Evolutionary conservation across 2,329 filamentous ascomycete species (phyloP).

Genomic region (Penicillium sp.): DNA sequence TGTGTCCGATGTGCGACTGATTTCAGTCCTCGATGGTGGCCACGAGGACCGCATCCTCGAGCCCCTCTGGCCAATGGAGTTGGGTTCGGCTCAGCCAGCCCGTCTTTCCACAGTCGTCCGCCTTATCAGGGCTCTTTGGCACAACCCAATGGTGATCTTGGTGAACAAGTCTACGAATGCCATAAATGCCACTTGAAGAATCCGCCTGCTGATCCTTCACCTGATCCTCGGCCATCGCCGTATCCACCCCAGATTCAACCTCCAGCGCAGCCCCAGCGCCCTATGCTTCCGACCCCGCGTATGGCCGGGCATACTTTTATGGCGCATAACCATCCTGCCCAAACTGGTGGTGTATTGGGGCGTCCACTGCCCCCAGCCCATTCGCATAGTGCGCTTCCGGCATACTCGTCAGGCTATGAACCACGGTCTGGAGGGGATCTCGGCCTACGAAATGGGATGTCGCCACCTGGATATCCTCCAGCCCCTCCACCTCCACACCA

Average conservation of each 20-base stretch:
- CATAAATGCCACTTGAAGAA: constrained; percentile 66
- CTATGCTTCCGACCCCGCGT: constrained; percentile 35
- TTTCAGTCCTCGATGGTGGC: constrained; percentile 60
- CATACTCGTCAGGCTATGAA: constrained; percentile 39
- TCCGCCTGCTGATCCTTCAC: constrained; percentile 22
- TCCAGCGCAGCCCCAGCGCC: constrained; percentile 30
- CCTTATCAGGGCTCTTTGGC: constrained; percentile 26
- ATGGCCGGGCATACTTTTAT: constrained; percentile 31
- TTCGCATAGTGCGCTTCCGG: constrained; percentile 27
- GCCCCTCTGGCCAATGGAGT: constrained; percentile 35
- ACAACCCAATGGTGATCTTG: constrained; percentile 31
- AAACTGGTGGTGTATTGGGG: constrained; percentile 26
- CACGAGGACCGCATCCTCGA: constrained; percentile 52
- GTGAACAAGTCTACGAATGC: constrained; percentile 59
- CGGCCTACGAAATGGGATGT: constrained; percentile 35
- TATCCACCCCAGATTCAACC: constrained; percentile 17
- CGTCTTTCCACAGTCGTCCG: constrained; percentile 28
- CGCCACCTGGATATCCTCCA: constrained; percentile 34
- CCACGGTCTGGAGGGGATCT: constrained; percentile 33
- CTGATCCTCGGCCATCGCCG: constrained; percentile 28
- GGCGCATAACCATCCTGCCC: constrained; percentile 26
- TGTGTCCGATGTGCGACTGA: constrained; percentile 43
- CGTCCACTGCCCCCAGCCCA: constrained; percentile 31
- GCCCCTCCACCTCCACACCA: constrained; percentile 44
- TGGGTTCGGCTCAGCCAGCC: constrained; percentile 23